phyloP scores from a whole-genome alignment of 75 land plant species.

The Cryptomeria japonica region DNA sequence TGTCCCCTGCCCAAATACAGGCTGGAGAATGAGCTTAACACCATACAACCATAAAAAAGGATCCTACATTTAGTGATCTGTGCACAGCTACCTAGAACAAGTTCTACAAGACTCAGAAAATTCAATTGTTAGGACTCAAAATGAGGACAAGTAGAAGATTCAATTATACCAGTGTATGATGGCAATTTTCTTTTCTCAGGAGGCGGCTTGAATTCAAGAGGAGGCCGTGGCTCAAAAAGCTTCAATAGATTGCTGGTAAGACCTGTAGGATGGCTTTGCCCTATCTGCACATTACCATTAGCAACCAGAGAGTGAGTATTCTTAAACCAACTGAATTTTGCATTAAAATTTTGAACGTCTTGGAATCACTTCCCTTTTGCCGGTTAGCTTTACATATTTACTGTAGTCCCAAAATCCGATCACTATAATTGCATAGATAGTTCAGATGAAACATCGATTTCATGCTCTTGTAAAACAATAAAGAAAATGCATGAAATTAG shows the following conservation, averaged over 20 bases:
- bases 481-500: too few relatives aligned
- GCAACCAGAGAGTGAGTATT: not conserved
- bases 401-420: too few relatives aligned
- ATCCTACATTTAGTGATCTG: not conserved
- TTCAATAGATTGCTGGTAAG: constrained; percentile 86
- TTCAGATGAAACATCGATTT: too few relatives aligned
- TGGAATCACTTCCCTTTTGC: not conserved
- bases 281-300: constrained; percentile 59
- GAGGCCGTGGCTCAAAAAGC: constrained; percentile 95
- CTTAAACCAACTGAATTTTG: not conserved
- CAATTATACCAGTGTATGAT: constrained; percentile 62
- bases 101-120: not conserved
- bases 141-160: not conserved
- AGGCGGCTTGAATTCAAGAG: constrained; percentile 88
- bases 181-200: constrained; percentile 92
- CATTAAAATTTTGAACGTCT: not conserved
- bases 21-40: not conserved
- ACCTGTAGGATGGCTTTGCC: constrained; percentile 96
- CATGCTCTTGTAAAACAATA: too few relatives aligned
- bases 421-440: too few relatives aligned
- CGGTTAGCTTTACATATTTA: too few relatives aligned
- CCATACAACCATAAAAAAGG: not conserved
- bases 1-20: not conserved
- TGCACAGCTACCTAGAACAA: not conserved
- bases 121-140: not conserved